These are phyloP conservation scores for Asterionellopsis glacialis DNA, from an alignment of 108 stramenopile species.

Conservation along the genomic window DNA sequence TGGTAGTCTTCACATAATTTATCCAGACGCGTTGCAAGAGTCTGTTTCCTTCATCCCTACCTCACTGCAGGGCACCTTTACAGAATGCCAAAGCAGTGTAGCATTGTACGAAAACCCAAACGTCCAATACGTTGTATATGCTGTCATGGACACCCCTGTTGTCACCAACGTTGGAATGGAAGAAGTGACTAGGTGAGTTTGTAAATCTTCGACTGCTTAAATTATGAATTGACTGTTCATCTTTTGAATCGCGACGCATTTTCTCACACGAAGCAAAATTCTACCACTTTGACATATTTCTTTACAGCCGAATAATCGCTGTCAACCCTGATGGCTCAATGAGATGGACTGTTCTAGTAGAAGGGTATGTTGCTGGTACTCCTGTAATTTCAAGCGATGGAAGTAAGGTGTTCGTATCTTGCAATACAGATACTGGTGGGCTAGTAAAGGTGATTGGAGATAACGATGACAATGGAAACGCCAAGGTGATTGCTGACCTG, in stretches of 20 bases:
- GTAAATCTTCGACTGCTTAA: not conserved
- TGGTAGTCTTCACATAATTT: conserved; percentile 28
- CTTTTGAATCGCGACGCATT: not conserved
- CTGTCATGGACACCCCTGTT: conserved; percentile 25
- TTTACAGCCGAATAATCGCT: conserved; percentile 28
- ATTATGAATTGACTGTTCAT: not conserved
- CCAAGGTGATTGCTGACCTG: conserved; percentile 12
- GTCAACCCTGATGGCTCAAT: conserved; percentile 29
- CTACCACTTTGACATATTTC: not conserved
- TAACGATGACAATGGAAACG: not conserved
- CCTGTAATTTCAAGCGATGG: conserved; percentile 22
- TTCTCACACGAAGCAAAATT: not conserved
- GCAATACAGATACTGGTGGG: conserved; percentile 6
- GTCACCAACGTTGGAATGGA: not conserved
- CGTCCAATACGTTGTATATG: conserved; percentile 24
- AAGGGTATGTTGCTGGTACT: conserved; percentile 25
- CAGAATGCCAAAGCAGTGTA: conserved; percentile 19
- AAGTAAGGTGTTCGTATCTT: conserved; percentile 21
- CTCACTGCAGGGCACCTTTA: not conserved
- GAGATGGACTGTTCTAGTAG: conserved; percentile 20
- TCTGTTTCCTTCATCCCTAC: conserved; percentile 12
- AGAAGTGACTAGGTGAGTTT: not conserved
- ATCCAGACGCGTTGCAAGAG: too few relatives aligned
- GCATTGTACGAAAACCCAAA: not conserved
- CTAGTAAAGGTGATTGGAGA: not conserved